A percentile compares a stretch with the other conserved stretches of the same genome.
Conservation (phyloP, 805 yeast species). For the Hermanozyma aechmeae region DNA sequence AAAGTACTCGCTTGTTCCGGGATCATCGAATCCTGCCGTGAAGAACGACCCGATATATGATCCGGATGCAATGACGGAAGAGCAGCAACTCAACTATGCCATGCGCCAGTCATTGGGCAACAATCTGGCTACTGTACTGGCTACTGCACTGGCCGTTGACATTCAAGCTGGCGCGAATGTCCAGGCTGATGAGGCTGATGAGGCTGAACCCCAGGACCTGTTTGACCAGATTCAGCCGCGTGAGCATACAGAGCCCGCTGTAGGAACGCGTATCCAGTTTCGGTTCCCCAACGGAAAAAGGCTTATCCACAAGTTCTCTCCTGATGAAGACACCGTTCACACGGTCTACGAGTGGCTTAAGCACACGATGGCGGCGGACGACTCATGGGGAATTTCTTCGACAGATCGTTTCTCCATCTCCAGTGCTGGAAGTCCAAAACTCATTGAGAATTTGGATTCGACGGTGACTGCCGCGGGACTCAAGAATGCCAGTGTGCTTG, state of each 20-base stretch:
- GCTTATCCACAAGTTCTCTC: slow-evolving; percentile 57
- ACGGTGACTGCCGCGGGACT: slow-evolving; percentile 70
- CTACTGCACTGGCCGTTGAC: slow-evolving; percentile 16
- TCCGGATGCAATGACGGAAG: slow-evolving; percentile 64
- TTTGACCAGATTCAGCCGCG: slow-evolving; percentile 42
- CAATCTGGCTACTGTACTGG: slow-evolving; percentile 18
- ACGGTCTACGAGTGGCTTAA: slow-evolving; percentile 62
- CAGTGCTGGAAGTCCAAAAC: slow-evolving; percentile 30
- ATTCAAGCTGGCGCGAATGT: not conserved
- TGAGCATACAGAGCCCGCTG: slow-evolving; percentile 56
- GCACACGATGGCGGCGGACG: slow-evolving; percentile 35
- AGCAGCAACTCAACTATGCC: slow-evolving; percentile 74
- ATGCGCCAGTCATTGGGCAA: slow-evolving; percentile 50
- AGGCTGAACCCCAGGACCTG: slow-evolving; percentile 20
- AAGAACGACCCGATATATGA: slow-evolving; percentile 52
- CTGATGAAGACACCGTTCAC: slow-evolving; percentile 45
- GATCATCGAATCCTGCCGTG: slow-evolving; percentile 56
- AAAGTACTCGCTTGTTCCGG: slow-evolving; percentile 55
- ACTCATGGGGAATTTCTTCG: slow-evolving; percentile 43
- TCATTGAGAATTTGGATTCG: slow-evolving; percentile 46
- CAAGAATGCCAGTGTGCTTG: slow-evolving; percentile 68
- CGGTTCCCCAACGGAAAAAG: slow-evolving; percentile 83
- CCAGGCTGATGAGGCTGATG: slow-evolving; percentile 2
- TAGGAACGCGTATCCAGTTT: slow-evolving; percentile 75
- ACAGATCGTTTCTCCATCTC: slow-evolving; percentile 22